A percentile compares a stretch with the other conserved stretches of the same genome.
Evolutionary conservation across 192 early-diverging fungal species (phyloP).

Genomic region (Coemansia sp.): DNA sequence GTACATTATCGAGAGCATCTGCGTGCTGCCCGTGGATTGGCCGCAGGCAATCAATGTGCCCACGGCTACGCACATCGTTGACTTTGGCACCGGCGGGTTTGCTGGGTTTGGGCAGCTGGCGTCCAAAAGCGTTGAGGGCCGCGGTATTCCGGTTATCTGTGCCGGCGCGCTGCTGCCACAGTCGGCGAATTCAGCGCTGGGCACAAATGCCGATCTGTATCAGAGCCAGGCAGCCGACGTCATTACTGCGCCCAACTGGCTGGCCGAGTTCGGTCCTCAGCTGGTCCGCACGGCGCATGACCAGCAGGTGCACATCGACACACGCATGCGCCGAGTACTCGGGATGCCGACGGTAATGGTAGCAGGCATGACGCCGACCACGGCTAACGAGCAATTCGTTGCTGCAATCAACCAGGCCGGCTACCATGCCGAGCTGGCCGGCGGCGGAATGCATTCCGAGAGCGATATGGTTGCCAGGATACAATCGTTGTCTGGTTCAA

Average conservation of each 20-base stretch:
- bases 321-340: constrained; percentile 77
- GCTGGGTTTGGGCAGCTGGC: constrained; percentile 83
- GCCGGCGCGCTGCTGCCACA: constrained; percentile 14
- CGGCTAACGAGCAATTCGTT: constrained; percentile 74
- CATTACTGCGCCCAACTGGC: constrained; percentile 81
- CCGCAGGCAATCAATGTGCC: constrained; percentile 54
- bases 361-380: constrained; percentile 92
- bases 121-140: constrained; percentile 84
- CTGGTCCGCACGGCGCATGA: constrained; percentile 61
- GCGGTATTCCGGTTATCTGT: constrained; percentile 62
- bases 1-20: constrained; percentile 67
- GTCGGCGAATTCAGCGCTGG: constrained; percentile 54
- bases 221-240: constrained; percentile 64
- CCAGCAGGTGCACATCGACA: constrained; percentile 78
- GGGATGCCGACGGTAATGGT: constrained; percentile 92
- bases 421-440: constrained; percentile 87
- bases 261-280: constrained; percentile 75
- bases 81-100: constrained; percentile 88
- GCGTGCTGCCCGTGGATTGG: constrained; percentile 62
- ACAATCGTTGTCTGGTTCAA: constrained; percentile 65
- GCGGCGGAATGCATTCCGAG: constrained; percentile 85
- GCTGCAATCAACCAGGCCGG: constrained; percentile 86
- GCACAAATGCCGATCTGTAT: constrained; percentile 74
- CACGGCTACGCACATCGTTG: constrained; percentile 80
- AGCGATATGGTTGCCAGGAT: constrained; percentile 66